Evolutionary conservation across 2,329 filamentous ascomycete species (phyloP), one percentile per base, ranked within the genome.

Genomic region (Fusarium algeriense): DNA sequence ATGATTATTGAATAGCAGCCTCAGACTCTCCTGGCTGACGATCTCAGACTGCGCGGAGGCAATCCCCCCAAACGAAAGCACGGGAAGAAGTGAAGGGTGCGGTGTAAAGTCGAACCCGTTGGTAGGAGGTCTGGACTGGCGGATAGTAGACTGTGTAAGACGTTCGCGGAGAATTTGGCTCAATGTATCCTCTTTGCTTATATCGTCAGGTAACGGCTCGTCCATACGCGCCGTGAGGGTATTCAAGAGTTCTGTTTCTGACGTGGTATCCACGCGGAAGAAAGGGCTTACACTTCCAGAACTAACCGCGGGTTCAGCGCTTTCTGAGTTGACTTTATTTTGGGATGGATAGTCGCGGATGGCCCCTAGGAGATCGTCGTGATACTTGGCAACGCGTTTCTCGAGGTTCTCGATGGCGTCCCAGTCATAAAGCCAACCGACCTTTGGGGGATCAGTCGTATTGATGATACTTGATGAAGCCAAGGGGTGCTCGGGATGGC

Each of bases 391-490:
- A 7, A 91, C 90, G 55, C 87, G 89, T 4, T 79, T 78, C 72
- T 93, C 90, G n/a, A 93, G 83, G 15, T 82, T 78, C 44, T 90
- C 83, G 53, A 95, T 90, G 30, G 90, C 86, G 49, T 87, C 82
- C 93, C 93, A 96, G 35, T 88, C 88, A 73, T 92, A 93, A 8
- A 88, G 86, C 91, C 92, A 95, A 40, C 87, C 83, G 5, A 93
- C 82, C 17, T 80, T 79, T 5, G 92, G 91, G 15, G 90, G 87
- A 10, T 83, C 79, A 14, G 84, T 82, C 15, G 81, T 78, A 13
- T 77, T 73, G 9, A 89, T 78, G 9, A 86, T 81, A 30, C 84
- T 82, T n/a, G 83, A 76, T 44, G 84, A 85, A 17, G 89, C 87
- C 44, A 96, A 82, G 0, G 91, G 89, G 77, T 97, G 92, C 4